Conservation (phyloP, 192 early-diverging fungal genomes). For the Rhizoclosmatium globosum region DNA sequence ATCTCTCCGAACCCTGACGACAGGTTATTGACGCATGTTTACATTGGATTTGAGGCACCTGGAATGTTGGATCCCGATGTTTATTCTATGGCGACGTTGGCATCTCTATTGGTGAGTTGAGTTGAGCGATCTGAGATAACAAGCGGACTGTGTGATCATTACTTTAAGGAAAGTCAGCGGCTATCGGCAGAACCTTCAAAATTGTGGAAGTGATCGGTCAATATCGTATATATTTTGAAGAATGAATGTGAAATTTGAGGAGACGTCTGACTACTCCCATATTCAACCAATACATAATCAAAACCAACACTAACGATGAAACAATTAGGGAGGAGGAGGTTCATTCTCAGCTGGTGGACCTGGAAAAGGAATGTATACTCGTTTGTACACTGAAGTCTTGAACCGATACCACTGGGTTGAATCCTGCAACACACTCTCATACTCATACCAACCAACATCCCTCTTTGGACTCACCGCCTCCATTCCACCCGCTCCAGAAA, state of each 20-base stretch:
- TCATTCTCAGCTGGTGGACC: constrained; percentile 98
- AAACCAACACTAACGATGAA: background rate
- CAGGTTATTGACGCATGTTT: constrained; percentile 78
- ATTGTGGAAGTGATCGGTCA: background rate
- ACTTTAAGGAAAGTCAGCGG: no score
- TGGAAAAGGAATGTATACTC: constrained; percentile 98
- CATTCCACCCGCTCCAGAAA: constrained; percentile 76
- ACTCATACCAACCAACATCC: constrained; percentile 85
- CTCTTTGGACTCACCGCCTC: constrained; percentile 93
- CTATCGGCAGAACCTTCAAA: background rate
- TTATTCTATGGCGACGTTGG: constrained; percentile 90
- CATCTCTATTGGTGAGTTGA: constrained; percentile 71
- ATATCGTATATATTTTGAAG: background rate
- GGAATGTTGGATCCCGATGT: constrained; percentile 87
- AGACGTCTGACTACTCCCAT: no score
- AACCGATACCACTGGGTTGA: constrained; percentile 96
- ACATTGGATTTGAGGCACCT: constrained; percentile 88
- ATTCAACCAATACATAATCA: no score
- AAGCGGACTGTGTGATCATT: background rate
- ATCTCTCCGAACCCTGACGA: constrained; percentile 63
- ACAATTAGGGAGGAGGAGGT: constrained; percentile 83
- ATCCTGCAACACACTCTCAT: constrained; percentile 80
- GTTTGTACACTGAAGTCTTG: constrained; percentile 93
- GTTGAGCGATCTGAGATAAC: background rate
- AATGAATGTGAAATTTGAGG: background rate